Conservation (phyloP, 306 rosid genomes). For the Castanopsis chinensis region DNA sequence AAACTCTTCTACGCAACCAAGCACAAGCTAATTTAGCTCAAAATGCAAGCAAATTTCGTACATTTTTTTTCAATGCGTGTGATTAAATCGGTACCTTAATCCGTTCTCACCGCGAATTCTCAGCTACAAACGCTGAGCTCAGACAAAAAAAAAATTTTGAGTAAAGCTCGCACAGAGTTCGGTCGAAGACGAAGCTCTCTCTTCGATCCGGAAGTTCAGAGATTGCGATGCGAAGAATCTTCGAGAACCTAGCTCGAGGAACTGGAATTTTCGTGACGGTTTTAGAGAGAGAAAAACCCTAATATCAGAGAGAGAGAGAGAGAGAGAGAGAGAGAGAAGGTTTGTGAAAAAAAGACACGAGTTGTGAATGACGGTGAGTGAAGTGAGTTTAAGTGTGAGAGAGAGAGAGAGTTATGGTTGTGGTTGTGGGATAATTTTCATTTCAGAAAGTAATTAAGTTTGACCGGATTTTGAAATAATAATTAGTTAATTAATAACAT, state of each 20-base stretch:
- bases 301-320: not conserved
- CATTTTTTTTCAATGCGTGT: too few relatives aligned
- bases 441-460: not conserved
- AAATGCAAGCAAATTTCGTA: too few relatives aligned
- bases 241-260: constrained; percentile 28
- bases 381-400: not conserved
- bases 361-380: not conserved
- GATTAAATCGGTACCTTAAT: too few relatives aligned
- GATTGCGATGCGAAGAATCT: constrained; percentile 12
- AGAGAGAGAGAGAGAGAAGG: not conserved
- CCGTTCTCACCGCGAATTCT: not conserved
- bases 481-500: too few relatives aligned
- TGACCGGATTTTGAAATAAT: not conserved
- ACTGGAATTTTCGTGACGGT: constrained; percentile 4
- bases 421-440: not conserved
- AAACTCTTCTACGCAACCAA: not conserved
- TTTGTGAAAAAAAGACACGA: constrained; percentile 17
- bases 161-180: not conserved
- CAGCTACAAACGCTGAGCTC: not conserved
- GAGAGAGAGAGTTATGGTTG: too few relatives aligned
- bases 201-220: not conserved
- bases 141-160: not conserved
- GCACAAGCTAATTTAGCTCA: too few relatives aligned
- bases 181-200: not conserved
- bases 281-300: constrained; percentile 19